Evolutionary conservation across 768 basidiomycete species (phyloP).

Genomic region (Guyanaporus albipodus): DNA sequence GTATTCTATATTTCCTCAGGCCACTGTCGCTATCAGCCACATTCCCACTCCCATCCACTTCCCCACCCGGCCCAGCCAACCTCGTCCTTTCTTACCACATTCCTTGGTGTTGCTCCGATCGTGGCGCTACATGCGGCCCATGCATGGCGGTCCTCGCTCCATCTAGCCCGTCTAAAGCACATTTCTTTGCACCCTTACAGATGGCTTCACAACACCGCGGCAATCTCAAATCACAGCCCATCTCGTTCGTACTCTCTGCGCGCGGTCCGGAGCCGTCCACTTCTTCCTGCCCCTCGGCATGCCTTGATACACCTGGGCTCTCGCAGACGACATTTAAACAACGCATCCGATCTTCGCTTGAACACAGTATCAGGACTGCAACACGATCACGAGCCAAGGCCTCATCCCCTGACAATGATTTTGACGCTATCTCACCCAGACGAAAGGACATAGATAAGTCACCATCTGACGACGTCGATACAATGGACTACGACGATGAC

Average conservation of each 20-base stretch:
- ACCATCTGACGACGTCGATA: constrained; percentile 28
- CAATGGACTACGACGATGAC: constrained; percentile 32
- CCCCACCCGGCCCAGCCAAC: constrained; percentile 9
- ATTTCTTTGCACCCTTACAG: constrained; percentile 42
- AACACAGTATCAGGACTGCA: constrained; percentile 61
- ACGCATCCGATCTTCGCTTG: constrained; percentile 62
- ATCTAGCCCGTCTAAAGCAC: constrained; percentile 34
- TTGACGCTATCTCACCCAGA: constrained; percentile 42
- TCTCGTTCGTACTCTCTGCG: constrained; percentile 40
- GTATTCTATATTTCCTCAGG: constrained; percentile 15
- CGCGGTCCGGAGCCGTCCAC: constrained; percentile 38
- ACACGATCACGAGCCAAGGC: constrained; percentile 51
- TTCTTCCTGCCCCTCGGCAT: constrained; percentile 24
- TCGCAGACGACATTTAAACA: constrained; percentile 51
- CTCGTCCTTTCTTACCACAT: constrained; percentile 14
- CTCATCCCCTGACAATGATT: constrained; percentile 36
- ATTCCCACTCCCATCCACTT: constrained; percentile 13
- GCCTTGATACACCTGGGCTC: constrained; percentile 36
- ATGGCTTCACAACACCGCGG: constrained; percentile 43
- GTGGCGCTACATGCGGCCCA: constrained; percentile 29
- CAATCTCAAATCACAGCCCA: constrained; percentile 31
- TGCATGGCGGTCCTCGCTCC: constrained; percentile 47
- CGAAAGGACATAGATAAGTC: constrained; percentile 41
- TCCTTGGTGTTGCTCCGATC: constrained; percentile 11
- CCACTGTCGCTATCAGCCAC: constrained; percentile 16